A percentile compares a stretch with the other conserved stretches of the same genome.
Conservation (phyloP, 352 stramenopile genomes). For the Pythium graminicola region DNA sequence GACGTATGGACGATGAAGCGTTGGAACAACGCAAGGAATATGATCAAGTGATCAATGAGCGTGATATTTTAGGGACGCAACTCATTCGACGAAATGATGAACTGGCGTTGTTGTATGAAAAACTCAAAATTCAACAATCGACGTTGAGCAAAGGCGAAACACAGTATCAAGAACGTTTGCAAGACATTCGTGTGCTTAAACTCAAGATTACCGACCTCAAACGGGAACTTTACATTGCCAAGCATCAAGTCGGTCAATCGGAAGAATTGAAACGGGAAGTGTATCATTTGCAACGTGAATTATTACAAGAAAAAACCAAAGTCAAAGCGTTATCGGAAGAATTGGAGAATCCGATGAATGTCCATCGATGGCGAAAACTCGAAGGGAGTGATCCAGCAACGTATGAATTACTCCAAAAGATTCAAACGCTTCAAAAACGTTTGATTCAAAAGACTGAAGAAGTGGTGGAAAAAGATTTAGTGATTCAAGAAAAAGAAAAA, state of each 20-base stretch:
- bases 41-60: conserved; percentile 76
- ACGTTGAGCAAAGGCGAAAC: conserved; percentile 70
- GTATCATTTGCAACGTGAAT: background rate
- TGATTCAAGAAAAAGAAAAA: conserved; percentile 87
- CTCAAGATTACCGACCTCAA: conserved; percentile 73
- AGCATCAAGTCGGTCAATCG: conserved; percentile 56
- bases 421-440: conserved; percentile 81
- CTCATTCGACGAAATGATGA: conserved; percentile 86
- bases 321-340: conserved; percentile 86
- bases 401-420: conserved; percentile 84
- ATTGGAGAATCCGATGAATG: conserved; percentile 87
- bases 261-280: conserved; percentile 30
- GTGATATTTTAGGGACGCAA: conserved; percentile 78
- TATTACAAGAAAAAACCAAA: conserved; percentile 81
- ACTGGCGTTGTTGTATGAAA: conserved; percentile 84
- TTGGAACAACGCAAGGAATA: conserved; percentile 85
- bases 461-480: conserved; percentile 52
- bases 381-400: conserved; percentile 84
- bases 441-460: conserved; percentile 83
- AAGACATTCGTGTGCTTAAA: conserved; percentile 87
- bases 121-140: conserved; percentile 90
- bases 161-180: conserved; percentile 62
- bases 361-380: conserved; percentile 89
- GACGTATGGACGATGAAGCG: conserved; percentile 87
- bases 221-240: conserved; percentile 53